Base-by-base conservation (phyloP, 139 green algal species). In the Choricystis sp. region DNA sequence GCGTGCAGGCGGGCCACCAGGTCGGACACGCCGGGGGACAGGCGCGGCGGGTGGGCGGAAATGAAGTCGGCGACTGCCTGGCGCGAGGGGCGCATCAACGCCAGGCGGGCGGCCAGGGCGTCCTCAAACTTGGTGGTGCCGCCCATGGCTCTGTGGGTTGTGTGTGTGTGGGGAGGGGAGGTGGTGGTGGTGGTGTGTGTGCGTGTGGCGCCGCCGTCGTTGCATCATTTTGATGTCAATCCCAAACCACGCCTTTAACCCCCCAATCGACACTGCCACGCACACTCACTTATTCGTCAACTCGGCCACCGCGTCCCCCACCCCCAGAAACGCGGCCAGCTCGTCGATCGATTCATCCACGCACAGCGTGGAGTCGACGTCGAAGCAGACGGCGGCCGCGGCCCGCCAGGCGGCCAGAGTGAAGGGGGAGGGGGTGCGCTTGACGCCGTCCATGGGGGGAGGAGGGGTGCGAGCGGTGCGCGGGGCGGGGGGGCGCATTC, bases 351-450 rank as follows among this genome's bases (percentile, higher is more conserved):
- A 94, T 66, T 99, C 93, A 64, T 98, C 91, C 14, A 82, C 66
- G 70, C 88, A 95, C 81, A 98, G 88, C 0, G 92, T 98, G 77
- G 78, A 90, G 75, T 98, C 92, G 1, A 98, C 92, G 66, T 98
- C 92, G 67, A 98, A 96, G 64, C 82, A 93, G 14, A 97, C 81
- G 0, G 85, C 86, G 69, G 96, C 63, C 4, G 72, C 68, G 3
- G 24, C 20, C 24, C 28, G 26, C 16, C 61, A 21, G 28, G 55
- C 57, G 0, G 29, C 4, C 55, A 70, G 55, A 9, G 65, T 56
- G 4, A 29, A 20, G 9, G 27, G 26, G 3, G 55, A 26, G 25
- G 65, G 49, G 26, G 48, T 22, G 21, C 65, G 55, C 19, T 40
- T 57, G 23, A 65, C 57, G 19, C n/a, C n/a, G n/a, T n/a, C n/a